Conservation (phyloP, 2,329 filamentous ascomycete genomes). For the Penicillium concentricum region DNA sequence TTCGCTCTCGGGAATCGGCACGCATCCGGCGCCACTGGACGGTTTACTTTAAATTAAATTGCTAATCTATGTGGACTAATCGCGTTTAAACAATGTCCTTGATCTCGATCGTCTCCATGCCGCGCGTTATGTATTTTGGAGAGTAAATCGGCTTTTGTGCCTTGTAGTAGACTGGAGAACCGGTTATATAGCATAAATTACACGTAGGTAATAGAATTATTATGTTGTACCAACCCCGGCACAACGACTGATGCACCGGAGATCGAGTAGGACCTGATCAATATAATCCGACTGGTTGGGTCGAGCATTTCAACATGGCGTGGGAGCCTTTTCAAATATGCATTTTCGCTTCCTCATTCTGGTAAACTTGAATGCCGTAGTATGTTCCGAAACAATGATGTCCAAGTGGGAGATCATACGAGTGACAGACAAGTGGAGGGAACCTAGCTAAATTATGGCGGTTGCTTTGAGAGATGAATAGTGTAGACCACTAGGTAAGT, state of each 20-base stretch:
- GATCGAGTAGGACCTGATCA: no score
- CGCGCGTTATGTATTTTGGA: no score
- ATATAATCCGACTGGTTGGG: no score
- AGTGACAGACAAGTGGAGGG: background rate
- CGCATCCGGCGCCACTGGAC: background rate
- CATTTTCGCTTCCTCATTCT: background rate
- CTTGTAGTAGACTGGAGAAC: no score
- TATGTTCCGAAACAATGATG: background rate
- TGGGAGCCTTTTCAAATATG: background rate
- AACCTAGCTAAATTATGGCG: background rate
- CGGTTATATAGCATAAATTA: no score
- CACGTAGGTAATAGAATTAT: no score
- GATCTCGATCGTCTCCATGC: background rate
- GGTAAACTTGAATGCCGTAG: background rate
- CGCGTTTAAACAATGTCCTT: background rate
- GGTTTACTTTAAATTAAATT: background rate
- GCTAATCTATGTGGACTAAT: background rate
- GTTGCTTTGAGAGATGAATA: background rate
- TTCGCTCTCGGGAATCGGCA: slow-evolving; percentile 13
- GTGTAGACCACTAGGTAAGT: background rate
- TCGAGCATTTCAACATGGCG: no score
- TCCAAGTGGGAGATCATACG: background rate
- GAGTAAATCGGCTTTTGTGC: no score
- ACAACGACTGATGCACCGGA: no score
- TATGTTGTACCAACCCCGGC: no score